Percentiles rank a stretch among this genome's conserved stretches.
These are phyloP conservation scores for Tremella fuciformis DNA, from an alignment of 768 basidiomycete species.

Conservation along the genomic window DNA sequence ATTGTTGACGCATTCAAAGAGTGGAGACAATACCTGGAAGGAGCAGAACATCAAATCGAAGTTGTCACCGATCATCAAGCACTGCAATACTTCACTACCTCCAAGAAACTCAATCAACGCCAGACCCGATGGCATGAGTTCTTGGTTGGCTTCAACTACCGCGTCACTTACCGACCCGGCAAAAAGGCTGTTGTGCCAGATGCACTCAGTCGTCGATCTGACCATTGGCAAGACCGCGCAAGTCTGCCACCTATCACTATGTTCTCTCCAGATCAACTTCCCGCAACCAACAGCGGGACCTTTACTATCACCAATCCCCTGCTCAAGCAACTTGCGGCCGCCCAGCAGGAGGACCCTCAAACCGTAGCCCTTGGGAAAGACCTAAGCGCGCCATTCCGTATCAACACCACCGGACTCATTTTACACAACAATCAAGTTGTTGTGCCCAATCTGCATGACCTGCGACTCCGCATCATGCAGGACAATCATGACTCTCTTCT, in stretches of 20 bases:
- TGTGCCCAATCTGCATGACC: neutral
- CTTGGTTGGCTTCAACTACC: conserved; percentile 18
- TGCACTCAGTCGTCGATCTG: conserved; percentile 18
- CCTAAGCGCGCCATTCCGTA: no score
- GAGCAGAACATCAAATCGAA: neutral
- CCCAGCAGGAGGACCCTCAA: no score
- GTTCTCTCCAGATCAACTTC: no score
- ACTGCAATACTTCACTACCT: conserved; percentile 10
- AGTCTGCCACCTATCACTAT: neutral
- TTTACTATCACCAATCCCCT: no score
- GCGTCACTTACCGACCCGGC: conserved; percentile 17
- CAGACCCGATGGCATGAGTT: conserved; percentile 55
- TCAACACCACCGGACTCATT: neutral
- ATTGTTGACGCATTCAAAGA: conserved; percentile 51
- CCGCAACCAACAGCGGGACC: no score
- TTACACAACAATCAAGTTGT: neutral
- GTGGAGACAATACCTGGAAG: conserved; percentile 18
- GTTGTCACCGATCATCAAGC: conserved; percentile 13
- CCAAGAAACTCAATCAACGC: conserved; percentile 51
- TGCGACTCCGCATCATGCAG: conserved; percentile 1
- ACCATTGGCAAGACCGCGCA: conserved; percentile 9
- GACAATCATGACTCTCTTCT: conserved; percentile 31
- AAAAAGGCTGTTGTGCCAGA: conserved; percentile 9
- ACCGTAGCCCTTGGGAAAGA: no score
- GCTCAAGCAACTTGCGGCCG: no score